Evolutionary conservation across 1,284 basidiomycete species (phyloP).

Genomic region (Termitomyces sp.): DNA sequence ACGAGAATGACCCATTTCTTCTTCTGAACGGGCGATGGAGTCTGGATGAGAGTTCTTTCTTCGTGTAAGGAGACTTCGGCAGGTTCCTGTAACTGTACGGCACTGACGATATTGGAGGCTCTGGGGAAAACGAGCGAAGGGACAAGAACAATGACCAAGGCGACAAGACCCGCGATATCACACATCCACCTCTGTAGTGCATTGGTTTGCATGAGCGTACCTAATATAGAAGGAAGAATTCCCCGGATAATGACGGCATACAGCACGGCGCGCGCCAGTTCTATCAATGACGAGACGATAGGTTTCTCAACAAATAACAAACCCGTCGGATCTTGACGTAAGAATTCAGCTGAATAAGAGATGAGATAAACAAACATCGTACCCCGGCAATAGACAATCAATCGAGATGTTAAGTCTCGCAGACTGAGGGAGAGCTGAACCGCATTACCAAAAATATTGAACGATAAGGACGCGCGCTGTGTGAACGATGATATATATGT

Average conservation of each 20-base stretch:
- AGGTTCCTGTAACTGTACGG: constrained; percentile 1
- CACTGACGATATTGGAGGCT: not conserved
- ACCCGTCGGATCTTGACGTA: not conserved
- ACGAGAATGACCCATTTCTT: constrained; percentile 4
- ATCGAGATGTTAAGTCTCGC: not conserved
- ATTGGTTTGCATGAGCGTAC: not conserved
- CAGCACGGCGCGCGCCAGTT: constrained; percentile 1
- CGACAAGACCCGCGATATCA: constrained; percentile 3
- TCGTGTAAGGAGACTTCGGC: not conserved
- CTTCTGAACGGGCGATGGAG: constrained; percentile 1
- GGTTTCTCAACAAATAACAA: not conserved
- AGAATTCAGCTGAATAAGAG: not conserved
- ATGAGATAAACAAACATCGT: not conserved
- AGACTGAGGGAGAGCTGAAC: not conserved
- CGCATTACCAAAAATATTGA: not conserved
- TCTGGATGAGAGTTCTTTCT: constrained; percentile 6
- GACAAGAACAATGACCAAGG: constrained; percentile 1
- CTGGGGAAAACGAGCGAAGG: not conserved
- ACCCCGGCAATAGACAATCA: not conserved
- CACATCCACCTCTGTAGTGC: not conserved
- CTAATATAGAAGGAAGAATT: constrained; percentile 3
- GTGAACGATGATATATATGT: not conserved
- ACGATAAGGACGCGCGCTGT: not conserved
- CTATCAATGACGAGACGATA: not conserved
- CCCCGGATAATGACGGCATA: constrained; percentile 1